These are phyloP conservation scores for Flammula alnicola DNA, from an alignment of 1,284 basidiomycete species.

Conservation along the genomic window DNA sequence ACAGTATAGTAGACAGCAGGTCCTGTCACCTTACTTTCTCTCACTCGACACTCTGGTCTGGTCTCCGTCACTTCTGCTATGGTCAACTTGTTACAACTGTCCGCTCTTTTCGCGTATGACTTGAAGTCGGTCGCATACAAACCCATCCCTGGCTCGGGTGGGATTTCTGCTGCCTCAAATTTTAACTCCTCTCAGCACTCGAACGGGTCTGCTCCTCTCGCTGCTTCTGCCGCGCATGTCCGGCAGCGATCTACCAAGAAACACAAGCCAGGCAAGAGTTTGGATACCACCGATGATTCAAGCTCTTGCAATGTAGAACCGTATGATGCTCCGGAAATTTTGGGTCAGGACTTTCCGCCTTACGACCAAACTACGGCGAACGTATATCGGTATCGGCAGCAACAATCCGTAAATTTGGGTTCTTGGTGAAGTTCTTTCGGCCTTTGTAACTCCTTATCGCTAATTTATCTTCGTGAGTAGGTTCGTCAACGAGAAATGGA, in stretches of 20 bases:
- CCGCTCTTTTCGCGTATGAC: constrained; percentile 25
- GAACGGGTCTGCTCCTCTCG: not conserved
- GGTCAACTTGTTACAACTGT: constrained; percentile 22
- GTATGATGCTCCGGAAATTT: constrained; percentile 41
- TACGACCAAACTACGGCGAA: constrained; percentile 53
- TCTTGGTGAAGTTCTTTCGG: constrained; percentile 52
- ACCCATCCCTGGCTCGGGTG: constrained; percentile 31
- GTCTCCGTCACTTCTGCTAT: constrained; percentile 8
- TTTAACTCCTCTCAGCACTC: not conserved
- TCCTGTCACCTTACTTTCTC: not conserved
- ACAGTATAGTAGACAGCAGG: constrained; percentile 4
- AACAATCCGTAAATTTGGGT: constrained; percentile 70
- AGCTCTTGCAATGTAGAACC: constrained; percentile 38
- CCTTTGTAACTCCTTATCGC: not conserved
- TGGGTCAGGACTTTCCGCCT: constrained; percentile 46
- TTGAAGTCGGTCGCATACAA: constrained; percentile 43
- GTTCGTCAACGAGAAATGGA: constrained; percentile 83
- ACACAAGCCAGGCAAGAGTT: not conserved
- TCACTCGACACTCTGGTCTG: not conserved
- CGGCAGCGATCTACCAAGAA: not conserved
- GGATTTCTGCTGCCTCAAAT: not conserved
- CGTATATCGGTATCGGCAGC: constrained; percentile 66
- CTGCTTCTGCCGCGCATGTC: not conserved
- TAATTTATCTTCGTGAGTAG: constrained; percentile 34
- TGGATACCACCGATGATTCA: constrained; percentile 1